Evolutionary conservation across 495 filamentous ascomycete genomes (phyloP).

Genomic region (Baudoinia panamericana): DNA sequence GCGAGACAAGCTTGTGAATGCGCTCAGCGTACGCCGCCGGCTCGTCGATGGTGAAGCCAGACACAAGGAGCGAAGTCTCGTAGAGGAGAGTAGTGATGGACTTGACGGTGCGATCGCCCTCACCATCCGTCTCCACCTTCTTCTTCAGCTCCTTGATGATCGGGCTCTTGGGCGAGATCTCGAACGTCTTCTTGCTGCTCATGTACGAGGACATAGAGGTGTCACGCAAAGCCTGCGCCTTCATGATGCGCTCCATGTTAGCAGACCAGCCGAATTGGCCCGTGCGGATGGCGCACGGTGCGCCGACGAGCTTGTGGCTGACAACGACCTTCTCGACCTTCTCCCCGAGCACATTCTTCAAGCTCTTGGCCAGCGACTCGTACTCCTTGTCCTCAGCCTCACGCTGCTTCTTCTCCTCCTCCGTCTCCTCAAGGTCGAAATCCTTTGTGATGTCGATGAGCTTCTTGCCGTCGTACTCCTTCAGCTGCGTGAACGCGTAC

Average conservation of each 20-base stretch:
- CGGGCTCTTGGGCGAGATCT: constrained; percentile 95
- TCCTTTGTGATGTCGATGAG: constrained; percentile 99
- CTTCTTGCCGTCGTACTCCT: constrained; percentile 99
- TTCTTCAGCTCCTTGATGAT: constrained; percentile 97
- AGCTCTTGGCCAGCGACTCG: constrained; percentile 79
- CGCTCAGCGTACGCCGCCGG: constrained; percentile 94
- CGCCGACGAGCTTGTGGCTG: constrained; percentile 88
- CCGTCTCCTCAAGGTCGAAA: constrained; percentile 99
- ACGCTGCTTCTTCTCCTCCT: constrained; percentile 95
- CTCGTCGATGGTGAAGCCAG: constrained; percentile 98
- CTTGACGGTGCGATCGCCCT: constrained; percentile 97
- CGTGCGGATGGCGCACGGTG: constrained; percentile 97
- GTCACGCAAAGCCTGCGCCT: constrained; percentile 98
- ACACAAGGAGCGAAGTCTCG: constrained; percentile 96
- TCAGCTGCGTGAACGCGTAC: constrained; percentile 99
- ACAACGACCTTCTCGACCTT: constrained; percentile 99
- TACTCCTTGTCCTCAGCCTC: constrained; percentile 97
- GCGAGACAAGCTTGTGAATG: constrained; percentile 95
- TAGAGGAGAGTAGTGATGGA: constrained; percentile 93
- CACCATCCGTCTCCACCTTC: constrained; percentile 93
- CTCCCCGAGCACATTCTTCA: constrained; percentile 98
- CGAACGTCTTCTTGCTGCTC: constrained; percentile 99
- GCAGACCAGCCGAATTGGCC: constrained; percentile 99
- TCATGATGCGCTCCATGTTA: constrained; percentile 99
- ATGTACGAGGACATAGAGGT: constrained; percentile 99